Conservation (phyloP, 257 asterid species). For the Lavandula angustifolia region DNA sequence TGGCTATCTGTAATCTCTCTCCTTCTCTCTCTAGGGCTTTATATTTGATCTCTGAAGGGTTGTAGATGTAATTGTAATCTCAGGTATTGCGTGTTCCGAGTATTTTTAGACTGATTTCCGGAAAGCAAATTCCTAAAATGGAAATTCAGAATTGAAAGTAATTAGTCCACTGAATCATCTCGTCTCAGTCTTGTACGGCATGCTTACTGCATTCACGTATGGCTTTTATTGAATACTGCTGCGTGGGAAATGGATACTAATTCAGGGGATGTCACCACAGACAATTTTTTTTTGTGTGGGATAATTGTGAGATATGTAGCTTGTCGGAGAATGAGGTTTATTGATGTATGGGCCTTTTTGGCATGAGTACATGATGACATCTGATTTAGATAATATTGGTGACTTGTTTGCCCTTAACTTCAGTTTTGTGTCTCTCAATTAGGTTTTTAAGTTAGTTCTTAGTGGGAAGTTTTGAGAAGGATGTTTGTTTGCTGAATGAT, state of each 20-base stretch:
- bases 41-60: not conserved
- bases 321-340: not conserved
- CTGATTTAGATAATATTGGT: not conserved
- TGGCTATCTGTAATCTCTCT: conserved; percentile 71
- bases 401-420: conserved; percentile 8
- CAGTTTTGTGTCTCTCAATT: not conserved
- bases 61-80: conserved; percentile 8
- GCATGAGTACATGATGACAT: conserved; percentile 13
- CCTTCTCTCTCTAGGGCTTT: conserved; percentile 38
- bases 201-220: conserved; percentile 15
- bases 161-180: conserved; percentile 8
- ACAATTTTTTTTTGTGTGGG: conserved; percentile 24
- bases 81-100: not conserved
- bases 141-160: conserved; percentile 7
- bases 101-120: conserved; percentile 11
- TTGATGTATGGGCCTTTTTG: conserved; percentile 1
- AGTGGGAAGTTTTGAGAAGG: conserved; percentile 14
- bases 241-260: not conserved
- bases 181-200: not conserved
- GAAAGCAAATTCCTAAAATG: not conserved
- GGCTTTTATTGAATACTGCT: conserved; percentile 20
- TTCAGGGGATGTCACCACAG: not conserved
- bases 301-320: not conserved
- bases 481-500: conserved; percentile 18
- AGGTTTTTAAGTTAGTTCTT: not conserved